These are phyloP conservation scores for Geosmithia flava DNA, from an alignment of 2,329 filamentous ascomycete species.

Conservation along the genomic window DNA sequence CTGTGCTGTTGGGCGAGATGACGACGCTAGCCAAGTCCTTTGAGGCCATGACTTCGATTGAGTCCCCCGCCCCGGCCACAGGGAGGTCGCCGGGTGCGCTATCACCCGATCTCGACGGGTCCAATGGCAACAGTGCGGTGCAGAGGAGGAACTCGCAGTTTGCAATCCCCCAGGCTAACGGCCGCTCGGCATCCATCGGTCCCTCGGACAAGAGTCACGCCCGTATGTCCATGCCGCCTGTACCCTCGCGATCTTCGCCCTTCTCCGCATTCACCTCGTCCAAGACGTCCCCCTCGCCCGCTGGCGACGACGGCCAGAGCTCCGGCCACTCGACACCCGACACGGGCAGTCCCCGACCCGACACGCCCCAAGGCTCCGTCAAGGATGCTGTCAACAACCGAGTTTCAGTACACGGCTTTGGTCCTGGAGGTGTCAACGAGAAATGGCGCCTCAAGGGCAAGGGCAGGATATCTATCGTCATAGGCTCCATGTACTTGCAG, in stretches of 20 bases:
- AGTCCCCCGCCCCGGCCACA: conserved; percentile 54
- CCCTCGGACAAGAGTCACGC: conserved; percentile 45
- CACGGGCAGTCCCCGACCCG: conserved; percentile 20
- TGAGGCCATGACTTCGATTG: conserved; percentile 61
- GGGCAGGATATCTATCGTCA: conserved; percentile 63
- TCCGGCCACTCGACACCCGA: conserved; percentile 29
- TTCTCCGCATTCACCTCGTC: conserved; percentile 33
- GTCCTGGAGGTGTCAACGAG: conserved; percentile 59
- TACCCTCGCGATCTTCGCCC: conserved; percentile 31
- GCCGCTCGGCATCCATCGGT: conserved; percentile 39
- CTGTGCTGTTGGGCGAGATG: conserved; percentile 62
- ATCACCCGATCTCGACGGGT: conserved; percentile 23
- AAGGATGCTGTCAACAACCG: conserved; percentile 40
- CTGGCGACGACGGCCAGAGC: conserved; percentile 29
- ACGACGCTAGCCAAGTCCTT: conserved; percentile 60
- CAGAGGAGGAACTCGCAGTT: conserved; percentile 45
- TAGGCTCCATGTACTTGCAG: conserved; percentile 78
- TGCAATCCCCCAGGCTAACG: conserved; percentile 21
- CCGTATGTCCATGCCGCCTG: conserved; percentile 76
- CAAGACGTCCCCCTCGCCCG: conserved; percentile 36
- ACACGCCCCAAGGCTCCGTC: conserved; percentile 21
- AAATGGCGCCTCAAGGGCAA: conserved; percentile 70
- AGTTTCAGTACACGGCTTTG: conserved; percentile 60
- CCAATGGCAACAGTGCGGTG: conserved; percentile 20
- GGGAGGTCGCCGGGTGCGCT: conserved; percentile 18